Conservation (phyloP, 768 basidiomycete species). For the Hydnum rufescens region DNA sequence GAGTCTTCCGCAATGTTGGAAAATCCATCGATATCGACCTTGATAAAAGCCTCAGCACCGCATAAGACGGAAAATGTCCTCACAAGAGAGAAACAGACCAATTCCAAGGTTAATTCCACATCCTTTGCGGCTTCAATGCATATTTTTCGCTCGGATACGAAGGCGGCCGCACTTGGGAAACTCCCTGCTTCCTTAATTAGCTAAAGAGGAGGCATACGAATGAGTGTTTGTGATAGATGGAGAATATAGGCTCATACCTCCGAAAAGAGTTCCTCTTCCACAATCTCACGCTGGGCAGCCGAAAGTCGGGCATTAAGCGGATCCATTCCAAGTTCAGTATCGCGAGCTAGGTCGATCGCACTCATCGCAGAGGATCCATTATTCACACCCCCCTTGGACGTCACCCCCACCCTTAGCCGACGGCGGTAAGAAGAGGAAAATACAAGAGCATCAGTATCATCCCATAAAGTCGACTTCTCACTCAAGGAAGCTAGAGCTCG, state of each 20-base stretch:
- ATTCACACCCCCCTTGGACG: slow-evolving; percentile 17
- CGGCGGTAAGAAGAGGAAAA: slow-evolving; percentile 47
- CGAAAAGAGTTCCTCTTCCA: slow-evolving; percentile 67
- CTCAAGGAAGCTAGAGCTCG: slow-evolving; percentile 52
- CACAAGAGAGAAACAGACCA: slow-evolving; percentile 26
- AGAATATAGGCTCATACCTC: slow-evolving; percentile 13
- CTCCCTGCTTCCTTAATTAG: slow-evolving; percentile 59
- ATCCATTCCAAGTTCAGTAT: slow-evolving; percentile 9
- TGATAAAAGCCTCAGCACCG: too few relatives aligned
- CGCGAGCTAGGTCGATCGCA: slow-evolving; percentile 14
- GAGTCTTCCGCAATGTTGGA: not conserved
- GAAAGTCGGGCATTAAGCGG: slow-evolving; percentile 31
- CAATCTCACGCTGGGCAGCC: slow-evolving; percentile 45
- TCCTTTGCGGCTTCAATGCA: slow-evolving; percentile 57
- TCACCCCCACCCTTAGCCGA: slow-evolving; percentile 41
- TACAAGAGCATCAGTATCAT: slow-evolving; percentile 25
- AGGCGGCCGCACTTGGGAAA: slow-evolving; percentile 54
- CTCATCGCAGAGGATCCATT: slow-evolving; percentile 23
- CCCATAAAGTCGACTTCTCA: slow-evolving; percentile 20
- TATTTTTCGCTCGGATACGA: slow-evolving; percentile 60
- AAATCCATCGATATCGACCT: not conserved
- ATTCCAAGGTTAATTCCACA: slow-evolving; percentile 48
- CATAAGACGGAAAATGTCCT: too few relatives aligned
- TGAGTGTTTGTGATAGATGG: not conserved
- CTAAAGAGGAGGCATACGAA: not conserved